phyloP scores from a whole-genome alignment of 345 rosid genomes.

The Gossypium mustelinum region DNA sequence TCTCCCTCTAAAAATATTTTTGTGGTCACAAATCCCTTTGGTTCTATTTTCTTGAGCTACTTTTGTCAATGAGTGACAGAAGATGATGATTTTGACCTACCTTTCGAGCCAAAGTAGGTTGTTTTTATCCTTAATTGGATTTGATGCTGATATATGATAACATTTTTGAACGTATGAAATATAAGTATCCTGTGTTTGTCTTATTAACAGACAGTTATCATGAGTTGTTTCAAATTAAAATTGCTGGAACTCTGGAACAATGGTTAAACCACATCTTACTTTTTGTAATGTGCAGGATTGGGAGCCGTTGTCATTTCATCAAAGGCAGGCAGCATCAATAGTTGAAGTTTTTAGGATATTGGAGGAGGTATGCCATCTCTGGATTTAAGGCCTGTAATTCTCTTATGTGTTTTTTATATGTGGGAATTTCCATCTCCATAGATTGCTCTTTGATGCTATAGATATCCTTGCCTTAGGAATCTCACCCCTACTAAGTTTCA shows the following conservation, averaged over 20 bases:
- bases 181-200: neutral
- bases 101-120: neutral
- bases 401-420: neutral
- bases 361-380: constrained; percentile 66
- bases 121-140: neutral
- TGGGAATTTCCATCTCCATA: neutral
- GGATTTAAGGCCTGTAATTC: neutral
- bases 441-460: neutral
- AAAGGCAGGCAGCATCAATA: constrained; percentile 77
- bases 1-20: neutral
- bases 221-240: constrained; percentile 17
- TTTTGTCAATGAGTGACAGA: neutral
- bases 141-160: neutral
- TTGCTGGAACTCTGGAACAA: neutral
- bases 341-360: constrained; percentile 94
- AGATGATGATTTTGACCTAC: constrained; percentile 1
- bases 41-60: neutral
- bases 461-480: constrained; percentile 2
- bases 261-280: neutral
- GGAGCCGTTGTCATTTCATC: constrained; percentile 92
- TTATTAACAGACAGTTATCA: neutral
- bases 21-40: neutral
- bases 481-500: neutral
- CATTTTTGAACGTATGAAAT: constrained; percentile 3
- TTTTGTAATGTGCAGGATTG: constrained; percentile 61